These are phyloP conservation scores for Sarocladium kiliense DNA, from an alignment of 2,329 filamentous ascomycete genomes.

Conservation along the genomic window DNA sequence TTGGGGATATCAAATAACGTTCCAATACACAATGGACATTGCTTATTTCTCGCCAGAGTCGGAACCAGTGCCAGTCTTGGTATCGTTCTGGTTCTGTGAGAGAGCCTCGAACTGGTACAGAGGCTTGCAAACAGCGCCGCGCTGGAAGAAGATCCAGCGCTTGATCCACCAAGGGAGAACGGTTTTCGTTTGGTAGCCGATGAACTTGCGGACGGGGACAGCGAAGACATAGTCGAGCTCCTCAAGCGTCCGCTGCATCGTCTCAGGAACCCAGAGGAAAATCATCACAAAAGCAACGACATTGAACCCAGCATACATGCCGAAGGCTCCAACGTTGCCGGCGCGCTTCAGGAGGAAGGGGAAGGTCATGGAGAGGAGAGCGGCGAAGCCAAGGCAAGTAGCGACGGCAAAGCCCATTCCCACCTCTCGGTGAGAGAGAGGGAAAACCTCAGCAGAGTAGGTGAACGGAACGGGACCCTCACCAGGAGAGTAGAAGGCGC, in stretches of 20 bases:
- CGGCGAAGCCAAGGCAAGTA: conserved; percentile 51
- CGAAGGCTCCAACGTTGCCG: conserved; percentile 33
- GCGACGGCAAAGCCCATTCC: conserved; percentile 61
- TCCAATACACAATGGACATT: neutral
- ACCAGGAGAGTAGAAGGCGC: conserved; percentile 59
- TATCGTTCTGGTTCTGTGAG: neutral
- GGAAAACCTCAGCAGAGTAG: conserved; percentile 60
- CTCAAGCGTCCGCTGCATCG: conserved; percentile 47
- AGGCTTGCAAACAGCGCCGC: conserved; percentile 8
- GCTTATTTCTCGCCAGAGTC: conserved; percentile 7
- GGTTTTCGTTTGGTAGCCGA: conserved; percentile 27
- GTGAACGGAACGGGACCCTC: conserved; percentile 60
- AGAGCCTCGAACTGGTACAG: conserved; percentile 11
- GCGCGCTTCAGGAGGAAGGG: conserved; percentile 38
- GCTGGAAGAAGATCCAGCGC: conserved; percentile 11
- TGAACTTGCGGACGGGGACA: conserved; percentile 37
- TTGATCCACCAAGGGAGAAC: conserved; percentile 11
- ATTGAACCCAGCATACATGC: conserved; percentile 52
- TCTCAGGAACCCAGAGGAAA: conserved; percentile 49
- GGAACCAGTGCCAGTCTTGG: neutral
- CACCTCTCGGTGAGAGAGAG: conserved; percentile 57
- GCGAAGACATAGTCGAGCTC: conserved; percentile 47
- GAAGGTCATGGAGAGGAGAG: conserved; percentile 46
- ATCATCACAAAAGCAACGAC: conserved; percentile 49
- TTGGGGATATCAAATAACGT: neutral